Conservation (phyloP, 2,329 filamentous ascomycete species). For the Passalora sequoiae region DNA sequence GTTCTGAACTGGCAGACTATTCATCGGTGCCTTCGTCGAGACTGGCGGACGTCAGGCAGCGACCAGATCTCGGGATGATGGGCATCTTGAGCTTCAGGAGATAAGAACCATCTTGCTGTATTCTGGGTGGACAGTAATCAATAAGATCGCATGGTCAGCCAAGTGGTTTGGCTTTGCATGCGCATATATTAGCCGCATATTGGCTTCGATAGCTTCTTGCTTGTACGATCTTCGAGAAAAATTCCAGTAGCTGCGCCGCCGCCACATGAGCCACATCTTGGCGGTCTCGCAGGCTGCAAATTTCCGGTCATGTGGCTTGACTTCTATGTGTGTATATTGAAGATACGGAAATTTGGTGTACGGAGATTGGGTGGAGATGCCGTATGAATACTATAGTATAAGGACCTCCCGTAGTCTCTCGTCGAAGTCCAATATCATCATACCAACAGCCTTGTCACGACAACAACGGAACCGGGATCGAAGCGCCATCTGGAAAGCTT, state of each 20-base stretch:
- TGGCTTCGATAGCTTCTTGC: not conserved
- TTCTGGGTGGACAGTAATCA: no score
- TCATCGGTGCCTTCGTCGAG: no score
- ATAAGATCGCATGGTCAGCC: no score
- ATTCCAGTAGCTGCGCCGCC: not conserved
- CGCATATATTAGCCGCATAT: slow-evolving; percentile 1
- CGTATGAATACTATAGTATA: slow-evolving; percentile 1
- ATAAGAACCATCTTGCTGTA: no score
- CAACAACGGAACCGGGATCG: not conserved
- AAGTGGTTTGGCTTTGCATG: slow-evolving; percentile 8
- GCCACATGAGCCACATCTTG: not conserved
- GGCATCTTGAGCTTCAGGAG: no score
- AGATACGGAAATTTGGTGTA: not conserved
- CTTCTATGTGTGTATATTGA: not conserved
- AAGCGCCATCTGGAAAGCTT: no score
- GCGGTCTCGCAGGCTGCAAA: no score
- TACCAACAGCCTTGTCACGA: not conserved
- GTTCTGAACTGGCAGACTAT: no score
- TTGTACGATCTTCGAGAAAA: not conserved
- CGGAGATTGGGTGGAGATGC: slow-evolving; percentile 5
- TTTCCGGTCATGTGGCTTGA: no score
- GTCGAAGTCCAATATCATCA: not conserved
- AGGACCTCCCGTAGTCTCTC: not conserved
- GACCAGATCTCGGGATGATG: no score
- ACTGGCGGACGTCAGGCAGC: no score